Conservation (phyloP, 176 grass and related monocot species). For the Poa pratensis region DNA sequence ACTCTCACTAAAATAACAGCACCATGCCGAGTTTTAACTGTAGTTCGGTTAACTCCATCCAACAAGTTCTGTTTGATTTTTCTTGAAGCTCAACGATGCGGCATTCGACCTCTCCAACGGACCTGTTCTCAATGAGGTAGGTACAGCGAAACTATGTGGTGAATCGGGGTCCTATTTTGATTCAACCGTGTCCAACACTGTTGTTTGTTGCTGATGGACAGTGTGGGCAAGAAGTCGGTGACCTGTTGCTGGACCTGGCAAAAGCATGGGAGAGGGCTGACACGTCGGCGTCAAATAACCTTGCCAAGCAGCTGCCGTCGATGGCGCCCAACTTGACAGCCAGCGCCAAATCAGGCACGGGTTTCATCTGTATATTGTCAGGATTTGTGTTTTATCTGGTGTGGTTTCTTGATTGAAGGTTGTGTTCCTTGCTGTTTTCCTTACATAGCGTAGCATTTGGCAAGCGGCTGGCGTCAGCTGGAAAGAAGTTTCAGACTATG, state of each 20-base stretch:
- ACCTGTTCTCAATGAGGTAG: conserved; percentile 73
- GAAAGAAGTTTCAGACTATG: conserved; percentile 81
- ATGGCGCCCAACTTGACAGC: conserved; percentile 61
- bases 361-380: conserved; percentile 15
- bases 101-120: conserved; percentile 96
- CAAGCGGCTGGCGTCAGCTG: conserved; percentile 77
- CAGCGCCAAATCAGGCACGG: conserved; percentile 78
- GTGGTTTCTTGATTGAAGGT: conserved; percentile 40
- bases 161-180: neutral
- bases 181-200: neutral
- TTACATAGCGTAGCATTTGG: conserved; percentile 81
- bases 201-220: conserved; percentile 18
- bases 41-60: neutral
- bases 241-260: conserved; percentile 74
- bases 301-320: conserved; percentile 66
- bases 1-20: neutral
- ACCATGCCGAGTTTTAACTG: neutral
- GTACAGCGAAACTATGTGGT: neutral
- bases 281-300: conserved; percentile 64
- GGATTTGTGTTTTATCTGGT: neutral
- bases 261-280: conserved; percentile 81
- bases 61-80: neutral
- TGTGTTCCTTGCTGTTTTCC: conserved; percentile 36
- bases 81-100: conserved; percentile 82
- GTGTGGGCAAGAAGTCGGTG: conserved; percentile 81